Conservation (phyloP, 345 rosid species). For the Citrus trifoliata region DNA sequence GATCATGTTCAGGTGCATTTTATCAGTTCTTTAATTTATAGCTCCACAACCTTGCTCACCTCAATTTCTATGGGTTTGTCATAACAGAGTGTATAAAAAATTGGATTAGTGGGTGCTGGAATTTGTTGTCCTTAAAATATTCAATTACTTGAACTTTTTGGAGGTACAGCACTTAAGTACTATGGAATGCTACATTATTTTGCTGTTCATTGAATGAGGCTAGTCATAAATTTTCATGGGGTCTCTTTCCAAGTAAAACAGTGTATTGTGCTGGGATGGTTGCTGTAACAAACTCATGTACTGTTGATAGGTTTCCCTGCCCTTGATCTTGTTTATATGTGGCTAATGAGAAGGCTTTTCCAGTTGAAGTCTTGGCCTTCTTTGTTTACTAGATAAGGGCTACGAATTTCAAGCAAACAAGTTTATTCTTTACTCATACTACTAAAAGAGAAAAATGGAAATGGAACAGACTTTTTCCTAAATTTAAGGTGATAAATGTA, state of each 20-base stretch:
- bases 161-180: background rate
- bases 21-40: background rate
- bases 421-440: background rate
- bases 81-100: background rate
- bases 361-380: background rate
- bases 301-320: background rate
- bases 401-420: background rate
- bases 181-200: background rate
- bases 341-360: background rate
- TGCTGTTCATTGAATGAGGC: background rate
- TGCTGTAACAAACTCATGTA: background rate
- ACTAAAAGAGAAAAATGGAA: background rate
- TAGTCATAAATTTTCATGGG: background rate
- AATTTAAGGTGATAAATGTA: background rate
- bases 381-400: background rate
- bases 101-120: background rate
- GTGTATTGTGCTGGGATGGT: background rate
- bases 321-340: background rate
- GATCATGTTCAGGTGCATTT: slow-evolving; percentile 92
- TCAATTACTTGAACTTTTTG: background rate
- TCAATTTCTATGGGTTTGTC: background rate
- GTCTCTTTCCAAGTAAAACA: background rate
- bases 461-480: background rate
- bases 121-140: background rate
- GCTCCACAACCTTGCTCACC: background rate